Percentiles rank a stretch among this genome's conserved stretches.
These are phyloP conservation scores for Naganishia onofrii DNA, from an alignment of 768 basidiomycete genomes.

Conservation along the genomic window DNA sequence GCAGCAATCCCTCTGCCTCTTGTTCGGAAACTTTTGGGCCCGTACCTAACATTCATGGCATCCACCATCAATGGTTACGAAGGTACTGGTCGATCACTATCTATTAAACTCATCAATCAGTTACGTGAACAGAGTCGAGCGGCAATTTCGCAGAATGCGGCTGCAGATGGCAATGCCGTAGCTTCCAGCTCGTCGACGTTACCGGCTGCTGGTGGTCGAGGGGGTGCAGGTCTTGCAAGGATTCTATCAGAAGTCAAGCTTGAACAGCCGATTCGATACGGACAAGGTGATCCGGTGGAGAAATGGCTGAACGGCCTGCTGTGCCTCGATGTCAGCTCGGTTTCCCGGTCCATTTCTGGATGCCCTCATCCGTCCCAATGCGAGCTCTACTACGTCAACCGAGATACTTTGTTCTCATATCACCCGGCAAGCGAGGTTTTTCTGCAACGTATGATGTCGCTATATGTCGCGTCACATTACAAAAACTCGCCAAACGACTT, in stretches of 20 bases:
- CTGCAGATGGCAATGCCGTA: conserved; percentile 50
- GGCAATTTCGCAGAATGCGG: conserved; percentile 66
- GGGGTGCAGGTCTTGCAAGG: conserved; percentile 57
- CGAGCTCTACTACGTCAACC: conserved; percentile 89
- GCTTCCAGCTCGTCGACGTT: conserved; percentile 50
- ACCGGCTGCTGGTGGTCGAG: conserved; percentile 17
- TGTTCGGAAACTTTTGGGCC: conserved; percentile 87
- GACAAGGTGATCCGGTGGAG: conserved; percentile 80
- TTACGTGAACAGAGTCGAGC: conserved; percentile 86
- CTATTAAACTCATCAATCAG: conserved; percentile 95
- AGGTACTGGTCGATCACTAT: conserved; percentile 97
- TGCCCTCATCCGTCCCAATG: conserved; percentile 91
- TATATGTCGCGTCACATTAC: conserved; percentile 97
- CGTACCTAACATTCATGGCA: conserved; percentile 94
- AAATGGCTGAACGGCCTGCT: conserved; percentile 87
- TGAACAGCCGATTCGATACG: conserved; percentile 90
- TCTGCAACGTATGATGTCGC: conserved; percentile 95
- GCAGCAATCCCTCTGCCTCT: conserved; percentile 96
- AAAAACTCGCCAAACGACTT: conserved; percentile 99
- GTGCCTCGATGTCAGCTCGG: conserved; percentile 80
- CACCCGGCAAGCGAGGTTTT: conserved; percentile 97
- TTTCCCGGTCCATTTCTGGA: conserved; percentile 59
- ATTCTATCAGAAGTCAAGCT: conserved; percentile 89
- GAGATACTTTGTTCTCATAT: conserved; percentile 94
- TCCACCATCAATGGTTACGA: conserved; percentile 99